These are phyloP conservation scores for Pseudogymnoascus verrucosus DNA, from an alignment of 2,329 filamentous ascomycete genomes.

Conservation along the genomic window DNA sequence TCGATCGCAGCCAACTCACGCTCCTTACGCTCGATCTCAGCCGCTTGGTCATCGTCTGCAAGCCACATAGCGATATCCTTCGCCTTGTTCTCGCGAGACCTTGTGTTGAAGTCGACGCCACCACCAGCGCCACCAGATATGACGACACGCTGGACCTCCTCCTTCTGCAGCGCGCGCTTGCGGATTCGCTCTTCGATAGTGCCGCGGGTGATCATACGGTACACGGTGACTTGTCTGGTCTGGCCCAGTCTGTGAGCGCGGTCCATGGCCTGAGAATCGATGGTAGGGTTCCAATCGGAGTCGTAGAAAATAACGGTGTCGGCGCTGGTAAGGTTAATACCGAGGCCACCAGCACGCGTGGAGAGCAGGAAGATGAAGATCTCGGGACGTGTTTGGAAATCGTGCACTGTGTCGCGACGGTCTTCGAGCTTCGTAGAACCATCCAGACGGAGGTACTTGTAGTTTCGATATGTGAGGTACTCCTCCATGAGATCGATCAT, in stretches of 20 bases:
- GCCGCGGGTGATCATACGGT: conserved; percentile 90
- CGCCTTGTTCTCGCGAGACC: conserved; percentile 82
- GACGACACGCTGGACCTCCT: conserved; percentile 95
- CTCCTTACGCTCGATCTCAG: conserved; percentile 86
- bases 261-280: conserved; percentile 98
- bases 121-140: conserved; percentile 78
- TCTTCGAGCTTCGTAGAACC: conserved; percentile 97
- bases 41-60: conserved; percentile 92
- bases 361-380: conserved; percentile 97
- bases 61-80: conserved; percentile 99
- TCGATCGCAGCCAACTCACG: conserved; percentile 62
- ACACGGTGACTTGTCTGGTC: conserved; percentile 92
- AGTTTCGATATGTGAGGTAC: conserved; percentile 96
- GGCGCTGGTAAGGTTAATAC: conserved; percentile 93
- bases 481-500: conserved; percentile 99
- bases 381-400: conserved; percentile 89
- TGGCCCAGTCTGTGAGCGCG: conserved; percentile 95
- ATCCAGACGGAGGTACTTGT: conserved; percentile 95
- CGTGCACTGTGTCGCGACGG: conserved; percentile 87
- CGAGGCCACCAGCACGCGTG: conserved; percentile 91
- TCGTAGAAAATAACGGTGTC: conserved; percentile 99
- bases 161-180: conserved; percentile 93
- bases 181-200: conserved; percentile 98
- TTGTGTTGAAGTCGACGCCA: conserved; percentile 93
- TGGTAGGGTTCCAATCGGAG: conserved; percentile 98